phyloP scores from a whole-genome alignment of 2,329 filamentous ascomycete genomes.

The Fusarium sp. region DNA sequence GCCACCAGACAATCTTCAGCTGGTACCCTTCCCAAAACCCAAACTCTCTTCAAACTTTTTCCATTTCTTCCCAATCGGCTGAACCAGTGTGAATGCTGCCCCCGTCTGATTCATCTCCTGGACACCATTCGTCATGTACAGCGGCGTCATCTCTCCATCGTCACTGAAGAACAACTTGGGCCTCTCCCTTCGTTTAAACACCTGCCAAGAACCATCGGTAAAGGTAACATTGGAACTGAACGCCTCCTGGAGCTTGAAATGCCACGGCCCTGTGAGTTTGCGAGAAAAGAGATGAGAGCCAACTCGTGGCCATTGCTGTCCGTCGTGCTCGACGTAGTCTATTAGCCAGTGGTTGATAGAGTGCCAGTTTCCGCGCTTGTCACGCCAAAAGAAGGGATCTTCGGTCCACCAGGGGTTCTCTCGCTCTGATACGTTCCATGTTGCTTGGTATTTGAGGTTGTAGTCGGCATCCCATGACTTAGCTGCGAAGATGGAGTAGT shows the following conservation, averaged over 20 bases:
- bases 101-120: slow-evolving; percentile 50
- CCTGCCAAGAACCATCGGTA: slow-evolving; percentile 54
- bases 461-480: not conserved
- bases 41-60: slow-evolving; percentile 17
- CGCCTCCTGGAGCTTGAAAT: slow-evolving; percentile 43
- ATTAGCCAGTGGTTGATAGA: slow-evolving; percentile 49
- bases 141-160: slow-evolving; percentile 55
- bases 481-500: slow-evolving; percentile 26
- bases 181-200: slow-evolving; percentile 59
- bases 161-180: slow-evolving; percentile 62
- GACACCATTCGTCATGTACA: slow-evolving; percentile 62
- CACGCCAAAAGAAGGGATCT: slow-evolving; percentile 51
- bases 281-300: slow-evolving; percentile 48
- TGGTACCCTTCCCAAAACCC: not conserved
- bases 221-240: slow-evolving; percentile 48
- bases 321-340: slow-evolving; percentile 42
- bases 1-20: not conserved
- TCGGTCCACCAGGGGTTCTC: slow-evolving; percentile 40
- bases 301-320: slow-evolving; percentile 45
- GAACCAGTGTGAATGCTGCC: slow-evolving; percentile 26
- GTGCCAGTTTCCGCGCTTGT: slow-evolving; percentile 50
- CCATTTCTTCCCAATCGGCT: slow-evolving; percentile 32
- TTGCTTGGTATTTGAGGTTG: slow-evolving; percentile 16
- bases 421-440: slow-evolving; percentile 28
- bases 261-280: slow-evolving; percentile 46